Base-by-base conservation (phyloP, 768 basidiomycete species). In the Daedaleopsis sinensis region DNA sequence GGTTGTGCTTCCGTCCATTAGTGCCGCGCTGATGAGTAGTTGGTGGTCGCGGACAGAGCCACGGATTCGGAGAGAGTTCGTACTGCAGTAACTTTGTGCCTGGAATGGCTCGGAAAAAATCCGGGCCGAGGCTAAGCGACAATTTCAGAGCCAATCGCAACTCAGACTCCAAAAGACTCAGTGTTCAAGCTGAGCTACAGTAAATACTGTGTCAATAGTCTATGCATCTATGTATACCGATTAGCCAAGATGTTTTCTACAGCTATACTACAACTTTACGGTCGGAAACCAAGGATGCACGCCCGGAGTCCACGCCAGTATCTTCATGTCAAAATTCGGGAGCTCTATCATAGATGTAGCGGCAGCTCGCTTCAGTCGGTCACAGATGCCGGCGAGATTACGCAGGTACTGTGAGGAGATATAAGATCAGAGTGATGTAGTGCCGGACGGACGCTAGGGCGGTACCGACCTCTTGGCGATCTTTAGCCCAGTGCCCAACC, bases 341-440 rank as follows among this genome's bases (percentile, higher is more conserved):
- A 68, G 32, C 12, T 66, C 67, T 0, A n/a, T 50, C 8, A 64
- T 42, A 16, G 48, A 64, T 9, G 51, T 55, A 6, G 72, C 68
- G 5, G 58, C 55, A 0, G 49, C 61, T 11, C 52, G 42, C 21
- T 58, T 58, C 39, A 71, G 61, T 23, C 58, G 55, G 3, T 58
- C 55, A 21, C 70, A 71, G 6, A 64, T 27, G 12, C 39, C 24
- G 18, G 67, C 65, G 19, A 72, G 58, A 9, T 65, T 52, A 9
- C 16, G 61, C 36, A 83, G 52, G 42, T 83, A 77, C 87, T 87
- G 42, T 7, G 19, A 23, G 39, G 1, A 19, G 4, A 18, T 23
- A 7, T 24, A 8, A 11, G 37, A 19, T n/a, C 52, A 18, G 37
- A 37, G 19, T 32, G 4, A 43, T 48, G 4, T 8, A 37, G 12